Percentiles rank a stretch among this genome's conserved stretches.
These are phyloP conservation scores for Fusarium sp. DNA, from an alignment of 2,329 filamentous ascomycete genomes.

Conservation along the genomic window DNA sequence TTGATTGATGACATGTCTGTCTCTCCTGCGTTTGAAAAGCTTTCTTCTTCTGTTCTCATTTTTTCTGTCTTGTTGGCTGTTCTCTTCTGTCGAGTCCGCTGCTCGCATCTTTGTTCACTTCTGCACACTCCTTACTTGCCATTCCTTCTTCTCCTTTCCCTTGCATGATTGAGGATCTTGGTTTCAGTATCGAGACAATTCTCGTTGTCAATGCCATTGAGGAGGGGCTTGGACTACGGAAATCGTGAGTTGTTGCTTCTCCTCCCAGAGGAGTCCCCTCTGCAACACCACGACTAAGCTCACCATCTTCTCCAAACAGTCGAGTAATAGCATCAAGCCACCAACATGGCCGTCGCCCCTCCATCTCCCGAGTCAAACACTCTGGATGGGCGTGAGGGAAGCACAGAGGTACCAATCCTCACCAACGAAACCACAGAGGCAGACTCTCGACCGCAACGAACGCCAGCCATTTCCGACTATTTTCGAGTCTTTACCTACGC, in stretches of 20 bases:
- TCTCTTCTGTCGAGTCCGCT: not conserved
- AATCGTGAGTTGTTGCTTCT: not conserved
- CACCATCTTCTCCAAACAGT: not conserved
- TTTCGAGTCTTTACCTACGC: constrained; percentile 48
- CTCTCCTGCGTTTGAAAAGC: not conserved
- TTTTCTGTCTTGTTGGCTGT: not conserved
- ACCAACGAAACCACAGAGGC: not conserved
- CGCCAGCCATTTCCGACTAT: constrained; percentile 33
- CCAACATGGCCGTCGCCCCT: not conserved
- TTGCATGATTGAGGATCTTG: not conserved
- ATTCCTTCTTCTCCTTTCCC: not conserved
- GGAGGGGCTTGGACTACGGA: not conserved
- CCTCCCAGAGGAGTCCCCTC: not conserved
- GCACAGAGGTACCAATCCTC: not conserved
- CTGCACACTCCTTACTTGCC: not conserved
- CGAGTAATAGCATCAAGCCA: not conserved
- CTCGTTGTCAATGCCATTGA: not conserved
- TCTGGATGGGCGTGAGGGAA: not conserved
- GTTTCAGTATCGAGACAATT: not conserved
- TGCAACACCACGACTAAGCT: not conserved
- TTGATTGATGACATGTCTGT: not conserved
- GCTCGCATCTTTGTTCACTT: not conserved
- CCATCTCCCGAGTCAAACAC: not conserved
- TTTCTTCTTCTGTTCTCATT: not conserved
- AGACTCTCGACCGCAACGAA: constrained; percentile 12